phyloP scores from a whole-genome alignment of 129 eudicot genomes.

The Ambrosia trifida region DNA sequence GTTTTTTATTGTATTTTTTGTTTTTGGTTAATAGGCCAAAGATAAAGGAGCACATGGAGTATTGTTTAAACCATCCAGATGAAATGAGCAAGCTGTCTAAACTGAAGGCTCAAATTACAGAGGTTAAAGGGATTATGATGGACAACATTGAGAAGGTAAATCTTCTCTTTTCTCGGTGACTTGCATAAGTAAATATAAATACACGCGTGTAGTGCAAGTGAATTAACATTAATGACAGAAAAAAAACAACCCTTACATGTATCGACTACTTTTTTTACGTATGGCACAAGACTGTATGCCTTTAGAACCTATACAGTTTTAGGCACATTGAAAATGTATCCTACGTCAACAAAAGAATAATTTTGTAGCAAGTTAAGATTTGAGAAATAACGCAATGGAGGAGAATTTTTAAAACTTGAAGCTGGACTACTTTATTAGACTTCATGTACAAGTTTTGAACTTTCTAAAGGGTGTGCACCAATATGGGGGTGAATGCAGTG shows the following conservation, averaged over 20 bases:
- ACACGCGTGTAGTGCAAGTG: neutral
- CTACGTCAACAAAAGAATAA: neutral
- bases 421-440: neutral
- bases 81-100: constrained; percentile 97
- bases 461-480: neutral
- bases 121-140: constrained; percentile 99
- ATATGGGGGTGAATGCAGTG: no score
- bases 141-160: constrained; percentile 98
- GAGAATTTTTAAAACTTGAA: neutral
- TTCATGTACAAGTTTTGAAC: neutral
- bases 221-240: neutral
- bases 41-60: constrained; percentile 98
- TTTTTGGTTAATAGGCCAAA: constrained; percentile 59
- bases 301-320: constrained; percentile 1
- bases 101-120: constrained; percentile 94
- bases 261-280: neutral
- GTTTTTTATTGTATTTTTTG: constrained; percentile 8
- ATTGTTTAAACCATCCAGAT: constrained; percentile 92
- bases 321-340: neutral
- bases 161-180: neutral
- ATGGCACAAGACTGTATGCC: neutral
- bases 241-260: constrained; percentile 2
- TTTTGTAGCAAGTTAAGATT: neutral
- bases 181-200: neutral
- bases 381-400: neutral